phyloP scores from a whole-genome alignment of 495 filamentous ascomycete species.

The Penicillium cosmopolitanum region DNA sequence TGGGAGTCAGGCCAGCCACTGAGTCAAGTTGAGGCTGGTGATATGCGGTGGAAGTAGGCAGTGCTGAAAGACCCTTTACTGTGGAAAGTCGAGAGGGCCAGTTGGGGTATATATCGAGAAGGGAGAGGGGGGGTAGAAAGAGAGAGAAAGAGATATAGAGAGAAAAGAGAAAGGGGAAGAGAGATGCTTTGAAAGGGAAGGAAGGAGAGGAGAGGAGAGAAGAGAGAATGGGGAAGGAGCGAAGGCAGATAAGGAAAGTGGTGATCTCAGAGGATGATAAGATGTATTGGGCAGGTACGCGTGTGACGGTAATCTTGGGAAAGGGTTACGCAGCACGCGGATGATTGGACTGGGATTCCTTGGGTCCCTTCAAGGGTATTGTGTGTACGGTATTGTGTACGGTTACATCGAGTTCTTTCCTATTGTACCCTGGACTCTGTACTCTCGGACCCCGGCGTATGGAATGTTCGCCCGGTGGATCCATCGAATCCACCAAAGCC shows the following conservation, averaged over 20 bases:
- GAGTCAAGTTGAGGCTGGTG: conserved; percentile 15
- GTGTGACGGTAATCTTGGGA: conserved; percentile 27
- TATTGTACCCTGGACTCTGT: neutral
- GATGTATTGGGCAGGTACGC: conserved; percentile 37
- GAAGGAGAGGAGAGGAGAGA: conserved; percentile 1
- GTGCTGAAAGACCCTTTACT: neutral
- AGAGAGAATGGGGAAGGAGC: conserved; percentile 8
- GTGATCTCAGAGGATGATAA: conserved; percentile 33
- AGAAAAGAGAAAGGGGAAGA: conserved; percentile 4
- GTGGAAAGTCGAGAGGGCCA: neutral
- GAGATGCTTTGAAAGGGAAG: conserved; percentile 8
- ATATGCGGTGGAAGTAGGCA: conserved; percentile 1
- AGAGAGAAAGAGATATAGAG: neutral
- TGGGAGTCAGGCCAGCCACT: conserved; percentile 17
- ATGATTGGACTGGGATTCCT: conserved; percentile 10
- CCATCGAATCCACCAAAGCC: conserved; percentile 15
- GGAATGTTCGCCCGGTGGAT: conserved; percentile 37
- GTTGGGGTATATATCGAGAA: neutral
- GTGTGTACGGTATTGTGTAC: conserved; percentile 9
- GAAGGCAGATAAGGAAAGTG: conserved; percentile 27
- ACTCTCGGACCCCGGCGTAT: conserved; percentile 13
- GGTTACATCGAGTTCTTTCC: neutral
- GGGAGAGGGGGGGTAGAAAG: neutral
- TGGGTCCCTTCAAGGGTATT: neutral
- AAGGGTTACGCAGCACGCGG: conserved; percentile 10